Conservation (phyloP, 306 rosid species). For the Lathyrus tuberosus region DNA sequence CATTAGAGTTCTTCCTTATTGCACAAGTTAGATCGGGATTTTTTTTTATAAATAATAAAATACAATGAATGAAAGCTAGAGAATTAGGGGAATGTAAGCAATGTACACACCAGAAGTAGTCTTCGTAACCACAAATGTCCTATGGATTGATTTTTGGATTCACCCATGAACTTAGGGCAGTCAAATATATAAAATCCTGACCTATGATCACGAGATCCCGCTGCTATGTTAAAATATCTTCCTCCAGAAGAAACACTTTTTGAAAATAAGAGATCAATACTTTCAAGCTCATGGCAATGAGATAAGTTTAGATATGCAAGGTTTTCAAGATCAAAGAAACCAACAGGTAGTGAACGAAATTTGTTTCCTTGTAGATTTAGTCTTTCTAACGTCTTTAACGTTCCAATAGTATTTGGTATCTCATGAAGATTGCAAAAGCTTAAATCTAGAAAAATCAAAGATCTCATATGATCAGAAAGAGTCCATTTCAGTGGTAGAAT, state of each 20-base stretch:
- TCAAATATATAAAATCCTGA: slow-evolving; percentile 23
- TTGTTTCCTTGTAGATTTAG: slow-evolving; percentile 6
- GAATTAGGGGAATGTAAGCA: no score
- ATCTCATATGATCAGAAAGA: neutral
- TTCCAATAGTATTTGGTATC: neutral
- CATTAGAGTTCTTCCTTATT: no score
- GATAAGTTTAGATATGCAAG: slow-evolving; percentile 26
- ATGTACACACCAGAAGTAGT: no score
- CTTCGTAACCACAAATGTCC: no score
- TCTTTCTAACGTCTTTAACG: neutral
- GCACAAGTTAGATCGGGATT: no score
- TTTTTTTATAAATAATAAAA: no score
- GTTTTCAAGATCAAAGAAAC: neutral
- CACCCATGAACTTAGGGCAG: neutral
- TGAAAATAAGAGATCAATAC: no score
- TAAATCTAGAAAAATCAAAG: neutral
- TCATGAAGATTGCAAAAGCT: neutral
- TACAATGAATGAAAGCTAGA: no score
- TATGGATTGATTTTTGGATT: no score
- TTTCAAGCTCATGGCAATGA: neutral
- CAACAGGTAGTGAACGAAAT: neutral
- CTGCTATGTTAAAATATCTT: no score
- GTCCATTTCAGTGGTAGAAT: neutral
- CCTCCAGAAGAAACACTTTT: no score
- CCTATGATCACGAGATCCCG: no score